phyloP scores from a whole-genome alignment of 1,139 yeast genomes.

The Zygotorulaspora mrakii region DNA sequence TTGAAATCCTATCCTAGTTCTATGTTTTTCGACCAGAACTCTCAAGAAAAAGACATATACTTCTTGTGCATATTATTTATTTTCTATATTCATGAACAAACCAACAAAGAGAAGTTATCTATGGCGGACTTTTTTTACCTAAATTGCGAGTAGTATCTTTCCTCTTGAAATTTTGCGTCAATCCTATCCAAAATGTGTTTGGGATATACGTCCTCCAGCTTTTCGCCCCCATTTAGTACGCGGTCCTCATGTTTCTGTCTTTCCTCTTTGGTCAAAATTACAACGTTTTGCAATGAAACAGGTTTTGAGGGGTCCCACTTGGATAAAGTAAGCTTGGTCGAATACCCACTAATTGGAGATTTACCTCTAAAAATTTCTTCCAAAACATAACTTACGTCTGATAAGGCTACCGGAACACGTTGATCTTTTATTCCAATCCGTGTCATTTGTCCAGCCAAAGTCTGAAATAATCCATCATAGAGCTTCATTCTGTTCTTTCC shows the following conservation, averaged over 20 bases:
- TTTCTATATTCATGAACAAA: constrained; percentile 5
- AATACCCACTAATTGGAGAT: constrained; percentile 80
- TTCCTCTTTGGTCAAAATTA: constrained; percentile 85
- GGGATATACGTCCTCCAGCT: constrained; percentile 60
- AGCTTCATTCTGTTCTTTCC: constrained; percentile 85
- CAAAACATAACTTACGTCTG: constrained; percentile 77
- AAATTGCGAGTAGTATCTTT: constrained; percentile 61
- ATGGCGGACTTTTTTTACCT: constrained; percentile 38
- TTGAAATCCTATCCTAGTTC: no score
- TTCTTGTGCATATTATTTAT: constrained; percentile 8
- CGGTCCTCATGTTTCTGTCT: constrained; percentile 72
- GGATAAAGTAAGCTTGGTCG: constrained; percentile 73
- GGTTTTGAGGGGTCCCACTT: constrained; percentile 72
- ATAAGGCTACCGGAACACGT: constrained; percentile 65
- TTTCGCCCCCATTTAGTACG: constrained; percentile 63
- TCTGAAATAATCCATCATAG: constrained; percentile 77
- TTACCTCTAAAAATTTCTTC: constrained; percentile 93
- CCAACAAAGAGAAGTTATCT: no score
- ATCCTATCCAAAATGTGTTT: constrained; percentile 57
- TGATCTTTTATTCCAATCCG: constrained; percentile 68
- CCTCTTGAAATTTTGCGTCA: constrained; percentile 65
- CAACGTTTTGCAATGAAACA: constrained; percentile 64
- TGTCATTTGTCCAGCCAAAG: constrained; percentile 81
- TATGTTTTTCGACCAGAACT: not conserved
- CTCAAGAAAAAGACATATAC: not conserved